A percentile compares a stretch with the other conserved stretches of the same genome.
These are phyloP conservation scores for Rhizophlyctis rosea DNA, from an alignment of 192 early-diverging fungal species.

Conservation along the genomic window DNA sequence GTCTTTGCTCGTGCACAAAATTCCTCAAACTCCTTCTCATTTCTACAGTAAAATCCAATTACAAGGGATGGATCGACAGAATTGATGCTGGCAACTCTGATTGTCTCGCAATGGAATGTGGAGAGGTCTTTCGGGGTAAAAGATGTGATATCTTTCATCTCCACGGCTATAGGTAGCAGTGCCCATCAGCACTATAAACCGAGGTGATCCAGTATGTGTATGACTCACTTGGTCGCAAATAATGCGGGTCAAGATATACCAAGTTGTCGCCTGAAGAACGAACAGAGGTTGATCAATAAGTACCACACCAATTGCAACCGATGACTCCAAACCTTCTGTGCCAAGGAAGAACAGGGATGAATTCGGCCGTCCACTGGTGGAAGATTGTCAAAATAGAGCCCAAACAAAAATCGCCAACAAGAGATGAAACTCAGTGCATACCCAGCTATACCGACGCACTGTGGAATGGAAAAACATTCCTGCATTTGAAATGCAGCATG, in stretches of 20 bases:
- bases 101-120: conserved; percentile 78
- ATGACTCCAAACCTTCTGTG: conserved; percentile 58
- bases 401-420: not conserved
- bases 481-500: conserved; percentile 38
- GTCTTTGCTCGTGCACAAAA: too few species aligned
- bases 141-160: conserved; percentile 31
- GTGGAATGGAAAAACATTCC: conserved; percentile 72
- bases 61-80: conserved; percentile 92
- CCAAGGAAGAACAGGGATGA: conserved; percentile 94
- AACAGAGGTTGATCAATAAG: not conserved
- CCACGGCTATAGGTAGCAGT: conserved; percentile 25
- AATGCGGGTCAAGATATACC: conserved; percentile 92
- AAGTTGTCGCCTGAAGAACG: conserved; percentile 60
- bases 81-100: conserved; percentile 70
- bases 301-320: not conserved
- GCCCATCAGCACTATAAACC: too few species aligned
- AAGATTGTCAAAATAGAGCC: conserved; percentile 1
- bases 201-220: too few species aligned
- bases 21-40: conserved; percentile 54
- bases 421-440: conserved; percentile 29
- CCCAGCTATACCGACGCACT: conserved; percentile 91
- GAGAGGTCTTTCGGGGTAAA: conserved; percentile 58
- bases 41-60: conserved; percentile 80
- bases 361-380: conserved; percentile 78
- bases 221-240: conserved; percentile 65